Evolutionary conservation across 1,139 yeast genomes (phyloP).

Genomic region (Blastobotrys illinoisensis): DNA sequence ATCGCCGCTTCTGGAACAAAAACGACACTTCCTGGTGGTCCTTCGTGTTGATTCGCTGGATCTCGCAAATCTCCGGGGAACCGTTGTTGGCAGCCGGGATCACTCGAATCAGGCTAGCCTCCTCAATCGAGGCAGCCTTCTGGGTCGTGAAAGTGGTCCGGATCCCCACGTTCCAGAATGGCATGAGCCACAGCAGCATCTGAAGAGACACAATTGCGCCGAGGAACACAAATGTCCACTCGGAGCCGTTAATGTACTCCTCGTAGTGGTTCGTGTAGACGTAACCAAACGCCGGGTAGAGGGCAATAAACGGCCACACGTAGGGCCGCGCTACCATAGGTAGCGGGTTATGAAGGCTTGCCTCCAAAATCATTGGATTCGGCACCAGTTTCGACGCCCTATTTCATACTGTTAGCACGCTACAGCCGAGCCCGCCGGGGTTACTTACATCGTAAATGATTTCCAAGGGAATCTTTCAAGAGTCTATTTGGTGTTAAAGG

Average conservation of each 20-base stretch:
- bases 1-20: slow-evolving; percentile 88
- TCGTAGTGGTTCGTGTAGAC: slow-evolving; percentile 70
- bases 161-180: slow-evolving; percentile 86
- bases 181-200: slow-evolving; percentile 76
- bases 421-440: neutral
- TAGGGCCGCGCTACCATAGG: slow-evolving; percentile 63
- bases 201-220: slow-evolving; percentile 71
- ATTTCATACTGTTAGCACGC: neutral
- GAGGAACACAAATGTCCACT: slow-evolving; percentile 79
- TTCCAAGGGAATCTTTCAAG: neutral
- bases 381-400: slow-evolving; percentile 24
- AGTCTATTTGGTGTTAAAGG: neutral
- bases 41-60: slow-evolving; percentile 51
- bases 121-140: slow-evolving; percentile 43
- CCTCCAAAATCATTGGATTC: slow-evolving; percentile 54
- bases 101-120: slow-evolving; percentile 68
- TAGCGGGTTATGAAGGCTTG: slow-evolving; percentile 70
- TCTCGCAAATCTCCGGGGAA: slow-evolving; percentile 68
- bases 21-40: slow-evolving; percentile 66
- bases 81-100: slow-evolving; percentile 86
- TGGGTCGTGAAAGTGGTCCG: slow-evolving; percentile 66
- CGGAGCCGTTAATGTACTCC: slow-evolving; percentile 68
- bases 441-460: neutral
- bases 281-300: slow-evolving; percentile 72
- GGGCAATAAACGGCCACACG: slow-evolving; percentile 73